Evolutionary conservation across 352 stramenopile genomes (phyloP).

Genomic region (Globisporangium parvum): DNA sequence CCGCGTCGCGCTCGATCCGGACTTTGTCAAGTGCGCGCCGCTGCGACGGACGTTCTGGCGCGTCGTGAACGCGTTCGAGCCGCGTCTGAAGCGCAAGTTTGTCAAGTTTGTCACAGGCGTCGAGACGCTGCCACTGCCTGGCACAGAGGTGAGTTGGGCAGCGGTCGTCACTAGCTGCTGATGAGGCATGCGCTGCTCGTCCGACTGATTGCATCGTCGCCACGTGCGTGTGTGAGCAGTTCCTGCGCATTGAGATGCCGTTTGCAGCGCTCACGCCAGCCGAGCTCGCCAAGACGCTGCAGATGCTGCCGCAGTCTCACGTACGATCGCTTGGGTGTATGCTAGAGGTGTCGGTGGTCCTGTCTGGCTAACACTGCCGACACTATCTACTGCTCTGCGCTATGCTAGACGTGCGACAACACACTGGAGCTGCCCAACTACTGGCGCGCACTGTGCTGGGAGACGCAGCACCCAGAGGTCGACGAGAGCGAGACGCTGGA

Average conservation of each 20-base stretch:
- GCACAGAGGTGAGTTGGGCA: slow-evolving; percentile 54
- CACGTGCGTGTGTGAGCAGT: slow-evolving; percentile 23
- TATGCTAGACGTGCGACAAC: slow-evolving; percentile 62
- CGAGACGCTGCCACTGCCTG: slow-evolving; percentile 49
- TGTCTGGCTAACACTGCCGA: neutral
- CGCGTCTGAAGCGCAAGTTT: slow-evolving; percentile 48
- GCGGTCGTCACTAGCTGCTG: neutral
- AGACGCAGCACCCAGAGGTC: slow-evolving; percentile 23
- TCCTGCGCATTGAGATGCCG: slow-evolving; percentile 73
- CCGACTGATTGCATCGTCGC: neutral
- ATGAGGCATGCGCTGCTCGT: no score
- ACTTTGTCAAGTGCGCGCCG: slow-evolving; percentile 41
- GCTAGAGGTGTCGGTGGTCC: neutral
- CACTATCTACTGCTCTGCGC: neutral
- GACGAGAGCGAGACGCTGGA: slow-evolving; percentile 25
- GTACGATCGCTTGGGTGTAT: slow-evolving; percentile 21
- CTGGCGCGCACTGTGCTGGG: slow-evolving; percentile 65
- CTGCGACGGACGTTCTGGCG: slow-evolving; percentile 44
- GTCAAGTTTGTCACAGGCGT: slow-evolving; percentile 76
- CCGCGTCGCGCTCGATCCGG: slow-evolving; percentile 43
- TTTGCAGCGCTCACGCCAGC: slow-evolving; percentile 34
- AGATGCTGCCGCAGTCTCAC: slow-evolving; percentile 70
- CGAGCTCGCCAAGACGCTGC: slow-evolving; percentile 39
- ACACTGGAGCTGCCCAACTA: slow-evolving; percentile 69
- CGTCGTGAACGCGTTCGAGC: slow-evolving; percentile 42